A percentile compares a stretch with the other conserved stretches of the same genome.
phyloP scores from a whole-genome alignment of 2,329 filamentous ascomycete genomes.

The Fusarium sp. region DNA sequence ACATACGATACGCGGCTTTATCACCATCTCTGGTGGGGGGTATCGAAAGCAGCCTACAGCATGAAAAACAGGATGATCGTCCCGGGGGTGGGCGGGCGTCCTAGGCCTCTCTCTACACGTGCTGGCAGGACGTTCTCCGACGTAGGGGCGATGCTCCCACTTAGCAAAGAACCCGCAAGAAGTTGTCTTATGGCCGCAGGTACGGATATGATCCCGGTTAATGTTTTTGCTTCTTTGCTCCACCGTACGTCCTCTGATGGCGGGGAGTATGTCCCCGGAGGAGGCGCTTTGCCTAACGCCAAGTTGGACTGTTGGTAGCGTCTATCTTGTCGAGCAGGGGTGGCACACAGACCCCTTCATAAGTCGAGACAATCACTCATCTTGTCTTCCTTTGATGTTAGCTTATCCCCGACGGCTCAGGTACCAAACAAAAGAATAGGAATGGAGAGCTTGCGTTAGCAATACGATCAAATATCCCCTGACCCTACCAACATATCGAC shows the following conservation, averaged over 20 bases:
- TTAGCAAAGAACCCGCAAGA: slow-evolving; percentile 17
- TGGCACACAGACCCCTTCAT: slow-evolving; percentile 52
- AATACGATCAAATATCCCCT: slow-evolving; percentile 38
- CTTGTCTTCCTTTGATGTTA: slow-evolving; percentile 43
- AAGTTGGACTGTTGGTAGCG: slow-evolving; percentile 47
- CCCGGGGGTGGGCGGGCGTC: slow-evolving; percentile 27
- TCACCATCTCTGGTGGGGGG: too few relatives aligned
- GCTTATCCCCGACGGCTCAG: slow-evolving; percentile 49
- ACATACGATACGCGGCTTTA: slow-evolving; percentile 23
- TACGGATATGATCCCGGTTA: slow-evolving; percentile 47
- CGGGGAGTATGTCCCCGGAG: slow-evolving; percentile 29
- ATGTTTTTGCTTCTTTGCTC: slow-evolving; percentile 48
- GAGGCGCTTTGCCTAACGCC: slow-evolving; percentile 41
- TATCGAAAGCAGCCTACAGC: slow-evolving; percentile 30
- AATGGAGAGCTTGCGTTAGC: slow-evolving; percentile 49
- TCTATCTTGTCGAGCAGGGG: slow-evolving; percentile 44
- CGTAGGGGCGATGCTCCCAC: slow-evolving; percentile 19
- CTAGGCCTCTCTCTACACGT: slow-evolving; percentile 21
- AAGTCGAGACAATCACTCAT: slow-evolving; percentile 52
- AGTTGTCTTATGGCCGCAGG: slow-evolving; percentile 47
- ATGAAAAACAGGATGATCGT: slow-evolving; percentile 40
- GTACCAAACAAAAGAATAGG: slow-evolving; percentile 48
- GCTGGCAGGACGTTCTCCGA: slow-evolving; percentile 30
- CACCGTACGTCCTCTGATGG: slow-evolving; percentile 40
- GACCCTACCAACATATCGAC: slow-evolving; percentile 37